Conservation (phyloP, 768 basidiomycete species). For the Pleurotus cornucopiae region DNA sequence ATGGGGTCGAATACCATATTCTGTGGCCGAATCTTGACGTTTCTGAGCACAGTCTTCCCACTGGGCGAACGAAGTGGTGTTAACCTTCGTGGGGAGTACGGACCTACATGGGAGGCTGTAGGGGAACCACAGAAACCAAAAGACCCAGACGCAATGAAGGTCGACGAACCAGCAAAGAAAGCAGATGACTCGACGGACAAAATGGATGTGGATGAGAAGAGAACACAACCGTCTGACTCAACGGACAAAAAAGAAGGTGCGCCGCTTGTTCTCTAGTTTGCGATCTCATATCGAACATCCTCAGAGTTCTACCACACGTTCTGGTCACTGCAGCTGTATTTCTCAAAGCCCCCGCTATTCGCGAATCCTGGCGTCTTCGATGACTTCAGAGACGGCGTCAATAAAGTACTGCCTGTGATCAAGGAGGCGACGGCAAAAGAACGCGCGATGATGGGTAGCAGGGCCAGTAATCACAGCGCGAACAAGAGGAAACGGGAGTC, state of each 20-base stretch:
- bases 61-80: conserved; percentile 89
- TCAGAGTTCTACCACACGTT: conserved; percentile 82
- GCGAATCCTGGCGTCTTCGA: conserved; percentile 49
- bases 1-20: conserved; percentile 82
- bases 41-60: conserved; percentile 82
- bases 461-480: conserved; percentile 31
- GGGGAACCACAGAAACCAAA: conserved; percentile 28
- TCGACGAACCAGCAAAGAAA: conserved; percentile 16
- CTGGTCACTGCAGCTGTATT: conserved; percentile 84
- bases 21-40: conserved; percentile 85
- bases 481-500: conserved; percentile 68
- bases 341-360: conserved; percentile 78
- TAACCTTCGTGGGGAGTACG: conserved; percentile 85
- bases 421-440: conserved; percentile 87
- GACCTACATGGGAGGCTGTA: conserved; percentile 73
- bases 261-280: conserved; percentile 1
- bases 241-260: conserved; percentile 63
- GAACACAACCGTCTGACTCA: conserved; percentile 19
- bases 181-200: conserved; percentile 35
- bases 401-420: conserved; percentile 72
- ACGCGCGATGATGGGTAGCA: conserved; percentile 81
- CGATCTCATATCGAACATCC: not conserved
- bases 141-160: conserved; percentile 24
- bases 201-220: conserved; percentile 62
- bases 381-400: conserved; percentile 67